phyloP scores from a whole-genome alignment of 176 grass and related monocot species.

The Tillandsia leiboldiana region DNA sequence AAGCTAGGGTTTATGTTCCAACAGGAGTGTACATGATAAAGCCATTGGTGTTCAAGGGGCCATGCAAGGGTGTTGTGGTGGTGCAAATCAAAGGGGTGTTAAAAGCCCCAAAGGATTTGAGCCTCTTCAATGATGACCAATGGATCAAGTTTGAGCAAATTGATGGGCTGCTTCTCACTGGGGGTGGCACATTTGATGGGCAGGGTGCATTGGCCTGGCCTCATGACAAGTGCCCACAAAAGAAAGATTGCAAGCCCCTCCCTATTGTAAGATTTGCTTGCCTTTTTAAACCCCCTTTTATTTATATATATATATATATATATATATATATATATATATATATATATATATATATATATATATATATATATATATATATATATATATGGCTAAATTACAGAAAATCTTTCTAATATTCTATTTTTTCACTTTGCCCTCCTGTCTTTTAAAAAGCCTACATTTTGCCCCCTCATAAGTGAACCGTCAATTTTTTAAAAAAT shows the following conservation, averaged over 20 bases:
- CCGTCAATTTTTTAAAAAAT: too few relatives aligned
- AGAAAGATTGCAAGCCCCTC: conserved; percentile 30
- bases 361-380: too few relatives aligned
- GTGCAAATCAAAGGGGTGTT: conserved; percentile 32
- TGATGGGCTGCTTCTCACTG: conserved; percentile 40
- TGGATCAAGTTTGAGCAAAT: conserved; percentile 42
- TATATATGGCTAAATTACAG: too few relatives aligned
- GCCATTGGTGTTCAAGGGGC: background rate
- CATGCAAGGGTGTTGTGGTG: conserved; percentile 24
- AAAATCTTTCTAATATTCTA: too few relatives aligned
- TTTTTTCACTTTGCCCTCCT: too few relatives aligned
- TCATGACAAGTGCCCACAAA: conserved; percentile 37
- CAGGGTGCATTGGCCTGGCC: conserved; percentile 36
- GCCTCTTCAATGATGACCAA: conserved; percentile 29
- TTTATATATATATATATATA: too few relatives aligned
- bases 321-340: too few relatives aligned
- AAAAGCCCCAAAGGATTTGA: conserved; percentile 28
- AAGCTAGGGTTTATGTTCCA: background rate
- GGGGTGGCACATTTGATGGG: conserved; percentile 45
- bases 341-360: too few relatives aligned
- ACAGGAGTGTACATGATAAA: background rate
- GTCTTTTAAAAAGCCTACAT: too few relatives aligned
- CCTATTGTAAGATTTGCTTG: conserved; percentile 20
- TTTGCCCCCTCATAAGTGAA: too few relatives aligned
- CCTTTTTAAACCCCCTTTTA: background rate